Evolutionary conservation across 768 basidiomycete species (phyloP).

Genomic region (Podaxis mareebaensis): DNA sequence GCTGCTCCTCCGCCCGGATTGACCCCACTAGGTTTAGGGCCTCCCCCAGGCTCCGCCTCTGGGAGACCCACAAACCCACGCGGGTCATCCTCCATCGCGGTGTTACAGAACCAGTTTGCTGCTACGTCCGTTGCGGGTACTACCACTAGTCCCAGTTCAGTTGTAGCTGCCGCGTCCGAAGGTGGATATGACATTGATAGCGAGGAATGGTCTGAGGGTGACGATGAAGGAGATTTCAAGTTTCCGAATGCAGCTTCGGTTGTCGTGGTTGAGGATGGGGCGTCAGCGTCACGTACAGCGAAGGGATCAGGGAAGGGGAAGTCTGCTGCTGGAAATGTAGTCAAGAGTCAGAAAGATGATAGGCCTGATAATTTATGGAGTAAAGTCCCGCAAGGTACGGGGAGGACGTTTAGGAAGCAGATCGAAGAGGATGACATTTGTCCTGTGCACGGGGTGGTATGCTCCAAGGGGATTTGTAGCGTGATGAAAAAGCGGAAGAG

Average conservation of each 20-base stretch:
- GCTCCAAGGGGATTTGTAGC: slow-evolving; percentile 12
- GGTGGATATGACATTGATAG: not conserved
- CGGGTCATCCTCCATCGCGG: slow-evolving; percentile 7
- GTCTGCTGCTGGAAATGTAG: not conserved
- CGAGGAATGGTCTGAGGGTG: not conserved
- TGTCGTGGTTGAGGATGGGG: not conserved
- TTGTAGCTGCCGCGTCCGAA: not conserved
- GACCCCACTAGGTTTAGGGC: not conserved
- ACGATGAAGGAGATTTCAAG: not conserved
- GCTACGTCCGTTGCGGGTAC: not conserved
- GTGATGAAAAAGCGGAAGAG: slow-evolving; percentile 13
- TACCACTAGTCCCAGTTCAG: not conserved
- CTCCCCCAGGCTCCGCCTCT: not conserved
- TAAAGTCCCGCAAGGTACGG: not conserved
- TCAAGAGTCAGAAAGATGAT: not conserved
- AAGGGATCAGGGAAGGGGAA: slow-evolving; percentile 6
- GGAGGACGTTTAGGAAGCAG: slow-evolving; percentile 9
- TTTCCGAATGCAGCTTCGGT: not conserved
- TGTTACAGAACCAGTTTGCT: slow-evolving; percentile 6
- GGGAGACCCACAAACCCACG: slow-evolving; percentile 7
- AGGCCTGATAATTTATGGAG: not conserved
- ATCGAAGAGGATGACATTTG: slow-evolving; percentile 4
- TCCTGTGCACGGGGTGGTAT: slow-evolving; percentile 6
- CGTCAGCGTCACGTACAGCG: not conserved
- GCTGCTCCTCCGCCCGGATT: not conserved